Percentiles rank a stretch among this genome's conserved stretches.
phyloP scores from a whole-genome alignment of 306 rosid species.

The Corylus heterophylla region DNA sequence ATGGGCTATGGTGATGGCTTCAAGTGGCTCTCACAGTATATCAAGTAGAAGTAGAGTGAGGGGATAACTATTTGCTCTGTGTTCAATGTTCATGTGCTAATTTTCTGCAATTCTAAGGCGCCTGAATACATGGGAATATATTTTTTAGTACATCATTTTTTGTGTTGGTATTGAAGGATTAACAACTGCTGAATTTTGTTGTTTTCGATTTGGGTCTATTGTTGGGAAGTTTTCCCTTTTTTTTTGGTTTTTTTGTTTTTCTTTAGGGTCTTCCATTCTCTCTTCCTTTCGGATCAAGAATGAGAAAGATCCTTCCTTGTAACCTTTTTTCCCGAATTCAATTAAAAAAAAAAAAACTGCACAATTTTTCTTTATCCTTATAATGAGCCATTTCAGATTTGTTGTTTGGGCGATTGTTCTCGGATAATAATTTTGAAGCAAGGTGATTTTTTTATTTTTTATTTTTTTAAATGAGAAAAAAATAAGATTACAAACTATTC shows the following conservation, averaged over 20 bases:
- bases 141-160: conserved; percentile 19
- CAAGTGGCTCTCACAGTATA: conserved; percentile 83
- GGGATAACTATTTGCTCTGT: conserved; percentile 19
- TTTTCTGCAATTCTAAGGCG: conserved; percentile 21
- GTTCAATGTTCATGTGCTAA: conserved; percentile 19
- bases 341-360: too few relatives aligned
- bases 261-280: too few relatives aligned
- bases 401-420: not conserved
- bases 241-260: too few relatives aligned
- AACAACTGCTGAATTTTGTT: not conserved
- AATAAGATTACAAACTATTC: not conserved
- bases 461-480: not conserved
- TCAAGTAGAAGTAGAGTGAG: conserved; percentile 46
- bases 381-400: not conserved
- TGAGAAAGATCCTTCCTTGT: too few relatives aligned
- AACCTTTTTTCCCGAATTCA: too few relatives aligned
- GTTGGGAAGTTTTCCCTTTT: too few relatives aligned
- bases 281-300: too few relatives aligned
- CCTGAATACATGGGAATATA: conserved; percentile 17
- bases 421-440: not conserved
- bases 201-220: too few relatives aligned
- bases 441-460: not conserved
- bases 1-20: conserved; percentile 93
- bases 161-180: conserved; percentile 18
- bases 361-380: too few relatives aligned